Conservation (phyloP, 164 flowering plant species). For the Kalanchoe fedtschenkoi region DNA sequence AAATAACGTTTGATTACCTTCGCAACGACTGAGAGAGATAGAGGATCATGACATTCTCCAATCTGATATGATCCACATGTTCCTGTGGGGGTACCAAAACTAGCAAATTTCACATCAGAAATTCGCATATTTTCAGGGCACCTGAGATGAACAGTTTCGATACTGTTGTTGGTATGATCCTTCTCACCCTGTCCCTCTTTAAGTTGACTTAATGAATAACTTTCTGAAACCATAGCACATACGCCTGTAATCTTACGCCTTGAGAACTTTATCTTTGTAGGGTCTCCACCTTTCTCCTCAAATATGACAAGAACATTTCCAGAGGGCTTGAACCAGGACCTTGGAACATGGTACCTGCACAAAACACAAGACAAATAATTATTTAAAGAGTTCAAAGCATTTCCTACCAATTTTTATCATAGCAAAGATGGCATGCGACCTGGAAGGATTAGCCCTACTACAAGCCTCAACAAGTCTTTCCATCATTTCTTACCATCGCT, state of each 20-base stretch:
- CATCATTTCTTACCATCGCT: constrained; percentile 60
- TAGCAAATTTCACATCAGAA: constrained; percentile 64
- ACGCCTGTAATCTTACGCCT: constrained; percentile 41
- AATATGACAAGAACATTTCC: constrained; percentile 79
- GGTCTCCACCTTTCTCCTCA: constrained; percentile 97
- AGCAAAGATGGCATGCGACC: neutral
- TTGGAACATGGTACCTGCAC: constrained; percentile 89
- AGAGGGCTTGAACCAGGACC: constrained; percentile 93
- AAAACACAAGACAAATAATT: constrained; percentile 2
- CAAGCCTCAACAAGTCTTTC: neutral
- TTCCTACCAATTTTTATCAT: neutral
- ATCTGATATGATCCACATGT: constrained; percentile 53
- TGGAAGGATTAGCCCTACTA: neutral
- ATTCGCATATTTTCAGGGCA: constrained; percentile 47
- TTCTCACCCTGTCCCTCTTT: constrained; percentile 18
- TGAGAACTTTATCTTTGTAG: constrained; percentile 54
- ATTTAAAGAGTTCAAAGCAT: constrained; percentile 1
- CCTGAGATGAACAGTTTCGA: constrained; percentile 32
- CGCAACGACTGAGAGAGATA: constrained; percentile 39
- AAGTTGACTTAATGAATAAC: constrained; percentile 34
- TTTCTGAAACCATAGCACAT: constrained; percentile 50
- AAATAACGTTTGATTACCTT: constrained; percentile 28
- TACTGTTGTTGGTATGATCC: constrained; percentile 9
- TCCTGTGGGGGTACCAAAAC: constrained; percentile 80
- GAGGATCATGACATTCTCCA: constrained; percentile 71